Conservation (phyloP, 176 grass and related monocot genomes). For the Bonia amplexicaulis region DNA sequence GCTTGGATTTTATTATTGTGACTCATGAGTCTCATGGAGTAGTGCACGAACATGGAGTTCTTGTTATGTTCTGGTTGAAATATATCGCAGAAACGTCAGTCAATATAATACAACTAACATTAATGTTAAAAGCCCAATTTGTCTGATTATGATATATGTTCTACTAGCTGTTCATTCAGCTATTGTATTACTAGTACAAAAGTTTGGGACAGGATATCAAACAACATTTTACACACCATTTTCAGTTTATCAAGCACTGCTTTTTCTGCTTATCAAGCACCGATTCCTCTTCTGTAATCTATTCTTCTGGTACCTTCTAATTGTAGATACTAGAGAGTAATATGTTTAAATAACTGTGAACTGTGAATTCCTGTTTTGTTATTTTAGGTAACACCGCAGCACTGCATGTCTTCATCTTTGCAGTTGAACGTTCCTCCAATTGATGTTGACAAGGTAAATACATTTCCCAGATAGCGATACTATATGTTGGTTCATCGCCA, state of each 20-base stretch:
- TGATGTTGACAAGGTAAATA: conserved; percentile 87
- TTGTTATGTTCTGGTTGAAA: conserved; percentile 17
- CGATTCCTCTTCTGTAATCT: background rate
- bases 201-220: background rate
- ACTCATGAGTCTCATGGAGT: conserved; percentile 9
- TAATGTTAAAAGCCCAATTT: background rate
- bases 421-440: conserved; percentile 78
- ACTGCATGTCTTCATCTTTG: conserved; percentile 41
- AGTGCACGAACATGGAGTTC: background rate
- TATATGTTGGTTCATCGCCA: background rate
- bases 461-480: background rate
- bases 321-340: background rate
- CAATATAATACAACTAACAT: background rate
- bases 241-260: conserved; percentile 3
- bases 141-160: conserved; percentile 3
- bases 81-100: background rate
- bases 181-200: background rate
- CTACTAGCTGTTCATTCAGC: background rate
- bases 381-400: conserved; percentile 39
- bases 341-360: conserved; percentile 9
- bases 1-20: conserved; percentile 8
- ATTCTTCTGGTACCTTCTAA: conserved; percentile 3
- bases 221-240: background rate
- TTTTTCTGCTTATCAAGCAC: background rate
- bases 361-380: conserved; percentile 5